Evolutionary conservation across 2,329 filamentous ascomycete genomes (phyloP), one percentile per base, ranked within the genome.

Genomic region (Alternaria brassicae): DNA sequence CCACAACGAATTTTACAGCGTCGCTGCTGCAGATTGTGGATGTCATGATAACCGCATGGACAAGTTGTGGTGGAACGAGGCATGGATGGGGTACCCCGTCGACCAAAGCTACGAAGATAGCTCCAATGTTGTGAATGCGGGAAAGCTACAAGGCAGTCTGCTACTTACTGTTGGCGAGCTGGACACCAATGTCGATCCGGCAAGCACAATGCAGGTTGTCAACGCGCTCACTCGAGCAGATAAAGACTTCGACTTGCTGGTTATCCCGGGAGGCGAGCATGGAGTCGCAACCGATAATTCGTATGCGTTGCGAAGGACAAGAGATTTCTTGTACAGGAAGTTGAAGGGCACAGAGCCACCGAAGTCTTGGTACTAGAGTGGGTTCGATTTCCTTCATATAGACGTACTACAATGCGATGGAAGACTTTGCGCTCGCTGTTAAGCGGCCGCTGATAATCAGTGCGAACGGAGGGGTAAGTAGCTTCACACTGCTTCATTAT

Each of bases 111-210:
- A 73, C 54, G 62, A 63, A 30, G 69, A 68, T 12, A 66, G 56
- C 30, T 72, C 69, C 4, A 72, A 71, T 53, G 66, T 70, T 51
- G 69, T 63, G 4, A 63, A 71, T 56, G 69, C 69, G 28, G 44
- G 53, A 36, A 66, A 62, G 34, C 53, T 72, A 34, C 10, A 63
- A 53, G 56, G 62, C n/a, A 62, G 56, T 6, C 36, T 70, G 37
- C 54, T 67, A 52, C 66, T 67, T 17, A 68, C 56, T 25, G 69
- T 72, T 28, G 77, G 74, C 65, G 79, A 80, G 57, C 66, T 71
- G 61, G 74, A 69, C 47, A 66, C 57, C 36, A 81, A 71, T 49
- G 70, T 72, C 6, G 70, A 72, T 62, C 70, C 70, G 17, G 65
- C 69, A 47, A 62, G 55, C 40, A 72, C 69, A 48, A 70, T 71